These are phyloP conservation scores for Nemania bipapillata DNA, from an alignment of 2,329 filamentous ascomycete species.

Conservation along the genomic window DNA sequence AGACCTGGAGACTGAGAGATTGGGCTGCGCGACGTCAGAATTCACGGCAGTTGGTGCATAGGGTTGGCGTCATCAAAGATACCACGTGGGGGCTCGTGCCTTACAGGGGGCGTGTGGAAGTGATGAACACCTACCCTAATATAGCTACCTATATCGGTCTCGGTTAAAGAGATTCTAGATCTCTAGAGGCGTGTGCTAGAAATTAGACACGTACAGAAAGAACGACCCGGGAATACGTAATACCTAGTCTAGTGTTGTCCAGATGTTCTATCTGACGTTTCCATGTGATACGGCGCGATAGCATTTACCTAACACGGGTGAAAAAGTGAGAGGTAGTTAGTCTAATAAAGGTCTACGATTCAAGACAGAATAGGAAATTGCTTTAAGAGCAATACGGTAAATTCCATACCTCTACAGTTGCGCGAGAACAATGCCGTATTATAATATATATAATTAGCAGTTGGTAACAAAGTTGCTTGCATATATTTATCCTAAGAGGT, in stretches of 20 bases:
- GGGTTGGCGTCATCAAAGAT: not conserved
- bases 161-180: not conserved
- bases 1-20: not conserved
- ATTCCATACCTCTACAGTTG: too few species aligned
- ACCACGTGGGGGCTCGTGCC: constrained; percentile 1
- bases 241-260: not conserved
- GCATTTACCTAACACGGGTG: not conserved
- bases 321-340: too few species aligned
- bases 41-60: not conserved
- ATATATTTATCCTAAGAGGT: too few species aligned
- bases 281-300: not conserved
- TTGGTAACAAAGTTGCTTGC: too few species aligned
- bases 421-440: too few species aligned
- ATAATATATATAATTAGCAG: too few species aligned
- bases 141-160: not conserved
- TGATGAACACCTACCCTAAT: not conserved
- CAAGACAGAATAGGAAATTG: too few species aligned
- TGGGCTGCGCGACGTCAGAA: not conserved
- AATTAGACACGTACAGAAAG: not conserved
- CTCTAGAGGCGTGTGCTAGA: not conserved
- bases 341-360: too few species aligned
- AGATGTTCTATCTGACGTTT: not conserved
- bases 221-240: not conserved
- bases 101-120: not conserved
- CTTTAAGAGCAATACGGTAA: too few species aligned